phyloP scores from a whole-genome alignment of 106 monocot species.

The Dioscorea alata region DNA sequence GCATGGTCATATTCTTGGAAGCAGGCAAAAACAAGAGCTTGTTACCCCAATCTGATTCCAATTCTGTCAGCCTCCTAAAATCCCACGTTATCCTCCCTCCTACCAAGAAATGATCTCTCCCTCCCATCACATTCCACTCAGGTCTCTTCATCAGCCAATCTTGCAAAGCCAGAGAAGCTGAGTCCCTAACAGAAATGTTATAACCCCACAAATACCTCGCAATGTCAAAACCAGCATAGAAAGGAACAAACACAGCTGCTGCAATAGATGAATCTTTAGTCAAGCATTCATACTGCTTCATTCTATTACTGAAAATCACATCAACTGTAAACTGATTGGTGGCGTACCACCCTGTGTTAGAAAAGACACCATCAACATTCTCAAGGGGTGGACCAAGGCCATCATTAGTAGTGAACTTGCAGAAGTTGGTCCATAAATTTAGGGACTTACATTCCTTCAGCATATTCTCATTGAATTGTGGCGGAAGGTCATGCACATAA shows the following conservation, averaged over 20 bases:
- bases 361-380: slow-evolving; percentile 63
- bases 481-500: slow-evolving; percentile 77
- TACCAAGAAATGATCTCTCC: slow-evolving; percentile 76
- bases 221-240: slow-evolving; percentile 86
- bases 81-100: slow-evolving; percentile 88
- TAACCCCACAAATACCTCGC: slow-evolving; percentile 70
- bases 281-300: slow-evolving; percentile 91
- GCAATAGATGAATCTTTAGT: slow-evolving; percentile 80
- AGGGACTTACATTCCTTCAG: slow-evolving; percentile 51
- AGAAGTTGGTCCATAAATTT: slow-evolving; percentile 83
- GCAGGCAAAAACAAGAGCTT: slow-evolving; percentile 73
- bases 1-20: slow-evolving; percentile 66
- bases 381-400: slow-evolving; percentile 70
- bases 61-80: slow-evolving; percentile 59
- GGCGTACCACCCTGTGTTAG: slow-evolving; percentile 76
- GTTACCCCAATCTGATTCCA: slow-evolving; percentile 68
- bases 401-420: slow-evolving; percentile 56
- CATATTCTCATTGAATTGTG: slow-evolving; percentile 68
- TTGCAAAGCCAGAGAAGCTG: slow-evolving; percentile 56
- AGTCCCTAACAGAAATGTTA: slow-evolving; percentile 55
- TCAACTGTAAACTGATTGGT: slow-evolving; percentile 90
- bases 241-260: slow-evolving; percentile 81
- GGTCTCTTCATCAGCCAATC: slow-evolving; percentile 70
- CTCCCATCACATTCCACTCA: slow-evolving; percentile 77
- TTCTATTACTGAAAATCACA: slow-evolving; percentile 72